Conservation (phyloP, 306 rosid genomes). For the Luffa acutangula region DNA sequence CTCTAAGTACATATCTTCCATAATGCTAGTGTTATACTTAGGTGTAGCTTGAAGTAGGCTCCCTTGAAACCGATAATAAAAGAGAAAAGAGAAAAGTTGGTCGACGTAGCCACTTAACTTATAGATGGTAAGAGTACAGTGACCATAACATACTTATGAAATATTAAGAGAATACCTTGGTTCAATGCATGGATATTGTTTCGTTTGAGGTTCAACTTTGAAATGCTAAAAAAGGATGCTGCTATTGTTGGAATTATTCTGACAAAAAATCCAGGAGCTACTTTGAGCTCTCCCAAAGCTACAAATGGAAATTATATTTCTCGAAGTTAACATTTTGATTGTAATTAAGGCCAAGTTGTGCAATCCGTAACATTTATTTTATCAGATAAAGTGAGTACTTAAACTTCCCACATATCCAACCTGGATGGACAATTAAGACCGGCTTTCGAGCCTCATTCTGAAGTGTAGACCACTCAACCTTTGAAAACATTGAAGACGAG, state of each 20-base stretch:
- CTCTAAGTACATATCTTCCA: slow-evolving; percentile 81
- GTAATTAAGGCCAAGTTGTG: not conserved
- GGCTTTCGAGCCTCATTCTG: slow-evolving; percentile 54
- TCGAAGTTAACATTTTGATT: not conserved
- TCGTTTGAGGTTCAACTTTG: slow-evolving; percentile 1
- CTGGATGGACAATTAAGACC: slow-evolving; percentile 43
- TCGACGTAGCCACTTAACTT: not conserved
- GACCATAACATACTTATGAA: not conserved
- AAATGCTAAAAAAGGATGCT: not conserved
- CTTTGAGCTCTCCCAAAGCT: not conserved
- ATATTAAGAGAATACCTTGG: slow-evolving; percentile 35
- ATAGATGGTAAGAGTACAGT: not conserved
- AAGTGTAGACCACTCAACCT: slow-evolving; percentile 76
- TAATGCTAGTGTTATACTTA: slow-evolving; percentile 73
- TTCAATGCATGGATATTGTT: slow-evolving; percentile 14
- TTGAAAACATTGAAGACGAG: slow-evolving; percentile 37
- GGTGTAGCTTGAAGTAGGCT: slow-evolving; percentile 52
- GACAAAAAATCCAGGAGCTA: slow-evolving; percentile 3
- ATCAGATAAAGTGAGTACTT: not conserved
- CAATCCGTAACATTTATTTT: not conserved
- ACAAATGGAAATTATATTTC: not conserved
- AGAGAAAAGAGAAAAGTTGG: slow-evolving; percentile 5
- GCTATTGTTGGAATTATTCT: slow-evolving; percentile 4
- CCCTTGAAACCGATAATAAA: slow-evolving; percentile 27
- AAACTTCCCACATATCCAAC: slow-evolving; percentile 25